Evolutionary conservation across 1,284 basidiomycete species (phyloP).

Genomic region (Wallemia mellicola): DNA sequence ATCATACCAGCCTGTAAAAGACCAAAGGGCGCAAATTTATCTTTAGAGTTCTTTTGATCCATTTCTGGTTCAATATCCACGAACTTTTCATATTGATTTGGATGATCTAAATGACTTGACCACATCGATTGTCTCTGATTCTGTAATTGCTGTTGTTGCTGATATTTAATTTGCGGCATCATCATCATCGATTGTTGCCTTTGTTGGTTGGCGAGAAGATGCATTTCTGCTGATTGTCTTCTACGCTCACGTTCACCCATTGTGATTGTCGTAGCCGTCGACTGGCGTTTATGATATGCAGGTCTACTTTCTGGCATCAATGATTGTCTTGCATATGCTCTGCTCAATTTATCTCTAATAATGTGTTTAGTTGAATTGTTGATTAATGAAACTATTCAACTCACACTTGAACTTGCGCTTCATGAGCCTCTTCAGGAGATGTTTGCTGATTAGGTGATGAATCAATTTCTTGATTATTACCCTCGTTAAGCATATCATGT

Average conservation of each 20-base stretch:
- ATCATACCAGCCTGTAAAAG: conserved; percentile 77
- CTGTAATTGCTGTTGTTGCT: background rate
- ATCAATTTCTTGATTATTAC: background rate
- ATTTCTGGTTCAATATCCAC: conserved; percentile 45
- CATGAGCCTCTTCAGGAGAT: background rate
- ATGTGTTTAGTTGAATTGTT: no score
- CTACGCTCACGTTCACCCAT: background rate
- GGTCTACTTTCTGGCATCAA: background rate
- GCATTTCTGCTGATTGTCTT: background rate
- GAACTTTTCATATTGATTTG: conserved; percentile 22
- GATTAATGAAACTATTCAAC: no score
- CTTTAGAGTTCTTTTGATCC: conserved; percentile 36
- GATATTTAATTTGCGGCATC: background rate
- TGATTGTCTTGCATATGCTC: background rate
- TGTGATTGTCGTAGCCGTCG: background rate
- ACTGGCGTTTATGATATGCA: background rate
- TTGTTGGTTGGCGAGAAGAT: background rate
- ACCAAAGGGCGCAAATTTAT: conserved; percentile 78
- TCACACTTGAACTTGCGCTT: background rate
- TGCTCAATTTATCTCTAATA: background rate
- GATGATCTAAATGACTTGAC: conserved; percentile 7
- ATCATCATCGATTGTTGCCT: background rate
- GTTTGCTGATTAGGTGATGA: background rate
- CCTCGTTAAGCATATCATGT: background rate
- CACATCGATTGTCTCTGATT: background rate